Evolutionary conservation across 768 basidiomycete genomes (phyloP).

Genomic region (Leccinum broughii): DNA sequence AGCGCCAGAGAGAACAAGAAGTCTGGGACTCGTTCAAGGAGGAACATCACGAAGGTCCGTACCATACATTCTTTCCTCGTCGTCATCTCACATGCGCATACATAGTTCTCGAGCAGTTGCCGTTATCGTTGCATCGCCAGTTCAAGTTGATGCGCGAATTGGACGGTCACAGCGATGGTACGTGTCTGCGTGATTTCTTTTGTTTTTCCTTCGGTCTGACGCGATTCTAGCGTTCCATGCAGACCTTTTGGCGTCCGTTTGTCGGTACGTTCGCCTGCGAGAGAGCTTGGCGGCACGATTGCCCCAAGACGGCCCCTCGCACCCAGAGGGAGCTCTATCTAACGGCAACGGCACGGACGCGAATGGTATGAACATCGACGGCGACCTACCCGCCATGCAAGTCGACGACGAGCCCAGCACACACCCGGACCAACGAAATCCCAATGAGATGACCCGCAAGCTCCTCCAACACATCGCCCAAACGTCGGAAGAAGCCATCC

Average conservation of each 20-base stretch:
- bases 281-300: constrained; percentile 24
- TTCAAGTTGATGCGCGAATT: constrained; percentile 70
- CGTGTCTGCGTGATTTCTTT: constrained; percentile 11
- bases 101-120: constrained; percentile 76
- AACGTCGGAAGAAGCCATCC: constrained; percentile 58
- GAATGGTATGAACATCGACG: neutral
- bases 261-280: constrained; percentile 46
- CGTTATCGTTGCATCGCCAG: constrained; percentile 70
- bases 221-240: constrained; percentile 37
- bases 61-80: neutral
- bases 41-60: constrained; percentile 74
- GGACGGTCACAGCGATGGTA: constrained; percentile 65
- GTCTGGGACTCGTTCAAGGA: constrained; percentile 78
- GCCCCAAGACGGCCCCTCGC: neutral
- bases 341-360: neutral
- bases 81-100: neutral
- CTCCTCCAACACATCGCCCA: constrained; percentile 60
- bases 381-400: constrained; percentile 15
- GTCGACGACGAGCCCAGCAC: constrained; percentile 3
- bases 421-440: constrained; percentile 16
- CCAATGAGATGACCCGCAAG: constrained; percentile 43
- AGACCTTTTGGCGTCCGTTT: constrained; percentile 45
- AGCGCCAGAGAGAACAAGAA: constrained; percentile 54
- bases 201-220: neutral
- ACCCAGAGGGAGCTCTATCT: neutral